Conservation (phyloP, 495 filamentous ascomycete genomes). For the Hypoxylon perforatum region DNA sequence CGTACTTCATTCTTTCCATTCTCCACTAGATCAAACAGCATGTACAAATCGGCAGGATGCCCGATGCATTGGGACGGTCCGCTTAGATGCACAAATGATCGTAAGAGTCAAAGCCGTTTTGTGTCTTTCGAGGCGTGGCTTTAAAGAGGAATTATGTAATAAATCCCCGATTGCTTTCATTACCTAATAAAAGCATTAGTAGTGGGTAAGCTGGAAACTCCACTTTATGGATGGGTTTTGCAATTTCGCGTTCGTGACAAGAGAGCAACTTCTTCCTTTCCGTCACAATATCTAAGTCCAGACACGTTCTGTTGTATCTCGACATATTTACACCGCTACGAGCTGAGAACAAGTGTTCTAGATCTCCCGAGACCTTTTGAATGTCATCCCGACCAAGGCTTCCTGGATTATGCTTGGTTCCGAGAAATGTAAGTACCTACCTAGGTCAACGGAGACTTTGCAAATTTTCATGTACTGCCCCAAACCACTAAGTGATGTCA, state of each 20-base stretch:
- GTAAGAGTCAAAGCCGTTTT: not conserved
- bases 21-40: not conserved
- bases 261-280: not conserved
- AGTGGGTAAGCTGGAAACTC: not conserved
- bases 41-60: not conserved
- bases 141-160: constrained; percentile 11
- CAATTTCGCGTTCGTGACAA: not conserved
- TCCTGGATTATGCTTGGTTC: no score
- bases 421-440: no score
- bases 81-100: constrained; percentile 6
- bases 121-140: not conserved
- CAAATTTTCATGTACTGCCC: not conserved
- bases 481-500: constrained; percentile 54
- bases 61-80: constrained; percentile 27
- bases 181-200: not conserved
- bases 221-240: not conserved
- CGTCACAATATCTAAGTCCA: no score
- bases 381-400: no score
- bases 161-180: constrained; percentile 8
- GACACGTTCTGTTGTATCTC: not conserved
- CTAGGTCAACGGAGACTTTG: no score
- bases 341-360: constrained; percentile 15
- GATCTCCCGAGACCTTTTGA: not conserved
- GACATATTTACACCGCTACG: constrained; percentile 3
- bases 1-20: not conserved